Evolutionary conservation across 2,329 filamentous ascomycete species (phyloP), one percentile per base, ranked within the genome.

Genomic region (Aspergillus calidoustus): DNA sequence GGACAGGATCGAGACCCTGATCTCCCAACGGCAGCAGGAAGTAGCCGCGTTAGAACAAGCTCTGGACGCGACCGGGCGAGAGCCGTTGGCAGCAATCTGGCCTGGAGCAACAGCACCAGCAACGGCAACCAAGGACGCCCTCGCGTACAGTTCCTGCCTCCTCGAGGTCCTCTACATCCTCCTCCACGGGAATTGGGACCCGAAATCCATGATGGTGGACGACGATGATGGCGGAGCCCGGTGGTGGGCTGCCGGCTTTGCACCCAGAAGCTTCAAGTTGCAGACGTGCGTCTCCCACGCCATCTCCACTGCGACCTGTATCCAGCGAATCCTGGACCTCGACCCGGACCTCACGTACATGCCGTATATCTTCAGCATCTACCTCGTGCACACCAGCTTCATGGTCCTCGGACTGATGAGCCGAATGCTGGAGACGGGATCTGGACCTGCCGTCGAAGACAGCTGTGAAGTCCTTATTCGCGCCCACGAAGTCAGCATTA

Each of bases 271-370:
- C 23, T 60, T 51, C 19, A 19, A 19, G 31, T 60, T 60, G 23
- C 51, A 60, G 34, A 43, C 52, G 1, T 60, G 57, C 23, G 57
- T 52, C 23, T 60, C 57, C 7, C 57, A 60, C n/a, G 57, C 57
- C 8, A 51, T 60, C 44, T 50, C 51, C 31, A 52, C 57, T 8
- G 54, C 57, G 4, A 51, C 57, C 1, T 51, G 51, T 19, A 52
- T 60, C 11, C 51, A 50, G 25, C 57, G 54, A 13, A 60, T 60
- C 47, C 51, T 60, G 17, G 30, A 46, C 1, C 51, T 60, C 11
- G 57, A 60, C 57, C 57, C 57, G 9, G 57, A 60, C 7, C 57
- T 60, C 30, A 55, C 51, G 2, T 60, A 55, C 44, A 60, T 60
- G 57, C 57, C 57, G 7, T 60, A 60, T 23, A 43, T 60, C 2